Evolutionary conservation across 2,329 filamentous ascomycete species (phyloP).

Genomic region (Hymenoscyphus fructigenus): DNA sequence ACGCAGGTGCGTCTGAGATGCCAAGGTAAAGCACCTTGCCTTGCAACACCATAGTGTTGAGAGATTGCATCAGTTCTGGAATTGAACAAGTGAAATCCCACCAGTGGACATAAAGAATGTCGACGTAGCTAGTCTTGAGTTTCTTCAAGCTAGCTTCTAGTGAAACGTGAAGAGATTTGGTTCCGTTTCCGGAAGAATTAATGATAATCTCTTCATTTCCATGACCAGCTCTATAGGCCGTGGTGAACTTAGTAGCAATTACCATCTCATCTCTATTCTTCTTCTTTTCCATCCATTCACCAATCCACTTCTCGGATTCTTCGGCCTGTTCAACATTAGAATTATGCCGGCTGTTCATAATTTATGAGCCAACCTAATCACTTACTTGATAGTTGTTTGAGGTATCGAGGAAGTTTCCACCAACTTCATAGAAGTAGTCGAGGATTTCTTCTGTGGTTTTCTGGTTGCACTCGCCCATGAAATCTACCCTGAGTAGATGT

Average conservation of each 20-base stretch:
- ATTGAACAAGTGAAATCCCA: slow-evolving; percentile 68
- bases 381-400: slow-evolving; percentile 60
- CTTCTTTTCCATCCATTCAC: slow-evolving; percentile 67
- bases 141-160: slow-evolving; percentile 57
- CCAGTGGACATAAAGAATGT: slow-evolving; percentile 65
- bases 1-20: slow-evolving; percentile 67
- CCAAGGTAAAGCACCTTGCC: slow-evolving; percentile 70
- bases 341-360: slow-evolving; percentile 39
- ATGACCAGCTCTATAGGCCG: slow-evolving; percentile 34
- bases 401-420: slow-evolving; percentile 70
- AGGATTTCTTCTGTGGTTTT: slow-evolving; percentile 54
- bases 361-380: background rate
- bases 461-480: slow-evolving; percentile 66
- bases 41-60: slow-evolving; percentile 57
- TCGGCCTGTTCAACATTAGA: slow-evolving; percentile 50
- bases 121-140: slow-evolving; percentile 67
- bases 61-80: slow-evolving; percentile 65
- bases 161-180: slow-evolving; percentile 59
- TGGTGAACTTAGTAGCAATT: slow-evolving; percentile 60
- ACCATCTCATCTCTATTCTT: slow-evolving; percentile 65
- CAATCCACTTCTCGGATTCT: slow-evolving; percentile 64
- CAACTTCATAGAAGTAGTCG: slow-evolving; percentile 54
- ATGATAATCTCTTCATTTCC: slow-evolving; percentile 34
- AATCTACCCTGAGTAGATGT: slow-evolving; percentile 43
- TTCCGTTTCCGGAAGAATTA: slow-evolving; percentile 59